phyloP scores from a whole-genome alignment of 306 rosid species.

The Cucumis sativus region Cucumber_9930_V3 NC_026659.2:1170001-1170500 shows the following conservation, averaged over 20 bases:
- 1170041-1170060: neutral
- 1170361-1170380: no score
- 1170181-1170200: neutral
- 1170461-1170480: no score
- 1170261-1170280: neutral
- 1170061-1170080: slow-evolving; percentile 20
- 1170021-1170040: slow-evolving; percentile 6
- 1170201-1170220: neutral
- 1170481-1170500: no score
- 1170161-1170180: neutral
- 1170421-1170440: no score
- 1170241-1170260: neutral
- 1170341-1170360: no score
- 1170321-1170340: no score
- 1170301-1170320: neutral
- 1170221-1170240: slow-evolving; percentile 4
- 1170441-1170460: no score
- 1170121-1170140: slow-evolving; percentile 8
- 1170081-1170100: slow-evolving; percentile 3
- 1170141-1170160: neutral
- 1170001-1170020: slow-evolving; percentile 44
- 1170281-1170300: neutral
- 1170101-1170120: neutral
- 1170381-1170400: no score
- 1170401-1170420: no score